Evolutionary conservation across 2,329 filamentous ascomycete species (phyloP).

Genomic region (Seiridium cupressi): DNA sequence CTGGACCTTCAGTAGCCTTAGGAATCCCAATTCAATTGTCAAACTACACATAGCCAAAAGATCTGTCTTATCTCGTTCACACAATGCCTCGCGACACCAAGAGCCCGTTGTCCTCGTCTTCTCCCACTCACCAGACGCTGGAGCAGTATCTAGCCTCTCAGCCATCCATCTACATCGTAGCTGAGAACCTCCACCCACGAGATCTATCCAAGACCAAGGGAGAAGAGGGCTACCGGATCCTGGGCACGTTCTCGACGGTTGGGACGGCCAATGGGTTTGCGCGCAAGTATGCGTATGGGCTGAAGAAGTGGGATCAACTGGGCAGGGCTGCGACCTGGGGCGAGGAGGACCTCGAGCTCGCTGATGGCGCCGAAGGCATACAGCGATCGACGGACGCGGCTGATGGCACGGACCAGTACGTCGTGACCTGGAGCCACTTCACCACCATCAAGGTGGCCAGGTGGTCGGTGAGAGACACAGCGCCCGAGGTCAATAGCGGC

Average conservation of each 20-base stretch:
- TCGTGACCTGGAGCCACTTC: background rate
- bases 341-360: background rate
- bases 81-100: background rate
- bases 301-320: background rate
- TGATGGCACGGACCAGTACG: background rate
- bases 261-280: background rate
- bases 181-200: conserved; percentile 1
- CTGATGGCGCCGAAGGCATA: background rate
- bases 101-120: background rate
- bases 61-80: background rate
- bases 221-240: conserved; percentile 1
- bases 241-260: background rate
- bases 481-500: background rate
- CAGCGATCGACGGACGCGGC: background rate
- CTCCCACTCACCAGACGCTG: background rate
- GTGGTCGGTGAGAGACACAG: background rate
- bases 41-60: background rate
- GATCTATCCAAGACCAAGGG: conserved; percentile 1
- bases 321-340: background rate
- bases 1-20: too few species aligned
- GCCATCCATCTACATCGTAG: conserved; percentile 5
- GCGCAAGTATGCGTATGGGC: conserved; percentile 2
- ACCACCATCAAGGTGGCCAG: conserved; percentile 3
- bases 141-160: conserved; percentile 2
- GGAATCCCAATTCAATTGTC: background rate